Percentiles rank a stretch among this genome's conserved stretches.
phyloP scores from a whole-genome alignment of 257 asterid species.

The Lithospermum erythrorhizon region DNA sequence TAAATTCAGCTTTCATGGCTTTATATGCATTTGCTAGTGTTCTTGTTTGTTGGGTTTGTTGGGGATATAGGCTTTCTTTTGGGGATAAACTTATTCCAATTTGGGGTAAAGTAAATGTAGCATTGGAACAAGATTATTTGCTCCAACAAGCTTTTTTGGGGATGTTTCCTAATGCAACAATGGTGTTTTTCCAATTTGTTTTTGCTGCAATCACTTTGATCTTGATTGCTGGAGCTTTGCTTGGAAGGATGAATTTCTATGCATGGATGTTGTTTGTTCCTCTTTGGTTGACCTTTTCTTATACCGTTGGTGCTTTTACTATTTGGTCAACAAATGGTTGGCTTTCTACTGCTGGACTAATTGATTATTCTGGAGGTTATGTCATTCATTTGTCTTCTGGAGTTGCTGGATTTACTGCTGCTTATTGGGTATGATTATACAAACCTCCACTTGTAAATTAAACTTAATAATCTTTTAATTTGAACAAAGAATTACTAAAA shows the following conservation, averaged over 20 bases:
- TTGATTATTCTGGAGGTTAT: conserved; percentile 63
- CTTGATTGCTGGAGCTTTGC: conserved; percentile 50
- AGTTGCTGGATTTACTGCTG: conserved; percentile 72
- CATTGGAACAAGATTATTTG: conserved; percentile 37
- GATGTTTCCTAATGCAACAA: conserved; percentile 47
- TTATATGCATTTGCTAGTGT: conserved; percentile 60
- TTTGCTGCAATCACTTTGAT: conserved; percentile 62
- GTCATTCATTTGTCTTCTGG: conserved; percentile 68
- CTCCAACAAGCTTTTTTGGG: conserved; percentile 31
- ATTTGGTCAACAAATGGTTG: conserved; percentile 52
- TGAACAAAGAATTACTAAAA: too few species aligned
- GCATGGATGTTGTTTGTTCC: conserved; percentile 78
- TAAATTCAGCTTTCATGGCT: conserved; percentile 71
- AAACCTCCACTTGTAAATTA: too few species aligned
- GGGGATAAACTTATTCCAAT: conserved; percentile 42
- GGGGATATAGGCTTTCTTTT: conserved; percentile 51
- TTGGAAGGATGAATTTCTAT: conserved; percentile 57
- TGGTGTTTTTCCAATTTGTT: conserved; percentile 62
- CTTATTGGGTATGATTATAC: conserved; percentile 32
- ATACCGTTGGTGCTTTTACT: conserved; percentile 52
- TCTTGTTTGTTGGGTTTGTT: conserved; percentile 55
- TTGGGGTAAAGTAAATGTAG: conserved; percentile 42
- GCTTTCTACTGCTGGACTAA: conserved; percentile 33
- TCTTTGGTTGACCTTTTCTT: conserved; percentile 59
- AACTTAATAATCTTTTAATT: too few species aligned